phyloP scores from a whole-genome alignment of 2,329 filamentous ascomycete genomes.

The Penicillium rolfsii region DNA sequence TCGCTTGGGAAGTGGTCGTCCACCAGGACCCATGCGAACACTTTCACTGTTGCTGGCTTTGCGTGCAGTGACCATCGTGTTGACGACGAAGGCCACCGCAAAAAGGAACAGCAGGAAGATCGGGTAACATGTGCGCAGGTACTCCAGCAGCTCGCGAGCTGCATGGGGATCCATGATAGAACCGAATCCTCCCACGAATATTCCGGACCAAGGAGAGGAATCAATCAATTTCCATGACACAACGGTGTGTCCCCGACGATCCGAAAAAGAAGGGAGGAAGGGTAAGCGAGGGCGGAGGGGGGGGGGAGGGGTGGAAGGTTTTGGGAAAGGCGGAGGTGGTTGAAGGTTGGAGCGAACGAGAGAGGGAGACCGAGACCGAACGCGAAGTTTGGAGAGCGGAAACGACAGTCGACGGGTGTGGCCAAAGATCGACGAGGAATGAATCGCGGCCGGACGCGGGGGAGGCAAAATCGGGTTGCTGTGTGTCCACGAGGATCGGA shows the following conservation, averaged over 20 bases:
- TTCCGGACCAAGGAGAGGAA: slow-evolving; percentile 22
- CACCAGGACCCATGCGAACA: slow-evolving; percentile 74
- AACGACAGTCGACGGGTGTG: slow-evolving; percentile 8
- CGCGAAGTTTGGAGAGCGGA: slow-evolving; percentile 12
- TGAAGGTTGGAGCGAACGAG: not conserved
- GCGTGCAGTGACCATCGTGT: slow-evolving; percentile 60
- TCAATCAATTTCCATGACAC: slow-evolving; percentile 42
- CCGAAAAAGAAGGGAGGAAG: slow-evolving; percentile 15
- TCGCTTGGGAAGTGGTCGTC: slow-evolving; percentile 79
- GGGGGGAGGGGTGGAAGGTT: not conserved
- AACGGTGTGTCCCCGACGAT: slow-evolving; percentile 16
- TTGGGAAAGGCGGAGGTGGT: slow-evolving; percentile 6
- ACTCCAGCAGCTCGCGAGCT: slow-evolving; percentile 49
- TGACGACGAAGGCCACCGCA: slow-evolving; percentile 62
- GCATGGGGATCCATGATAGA: slow-evolving; percentile 42
- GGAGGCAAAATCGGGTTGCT: not conserved
- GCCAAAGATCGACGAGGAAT: slow-evolving; percentile 19
- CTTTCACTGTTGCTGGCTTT: slow-evolving; percentile 53
- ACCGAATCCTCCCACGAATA: slow-evolving; percentile 26
- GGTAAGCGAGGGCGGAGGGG: slow-evolving; percentile 14
- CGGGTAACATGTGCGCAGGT: slow-evolving; percentile 63
- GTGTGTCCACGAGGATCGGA: slow-evolving; percentile 23
- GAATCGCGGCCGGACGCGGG: slow-evolving; percentile 23
- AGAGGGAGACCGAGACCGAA: not conserved
- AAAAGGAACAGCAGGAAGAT: slow-evolving; percentile 68